These are phyloP conservation scores for Chaetothyriales sp. DNA, from an alignment of 2,329 filamentous ascomycete genomes.

Conservation along the genomic window DNA sequence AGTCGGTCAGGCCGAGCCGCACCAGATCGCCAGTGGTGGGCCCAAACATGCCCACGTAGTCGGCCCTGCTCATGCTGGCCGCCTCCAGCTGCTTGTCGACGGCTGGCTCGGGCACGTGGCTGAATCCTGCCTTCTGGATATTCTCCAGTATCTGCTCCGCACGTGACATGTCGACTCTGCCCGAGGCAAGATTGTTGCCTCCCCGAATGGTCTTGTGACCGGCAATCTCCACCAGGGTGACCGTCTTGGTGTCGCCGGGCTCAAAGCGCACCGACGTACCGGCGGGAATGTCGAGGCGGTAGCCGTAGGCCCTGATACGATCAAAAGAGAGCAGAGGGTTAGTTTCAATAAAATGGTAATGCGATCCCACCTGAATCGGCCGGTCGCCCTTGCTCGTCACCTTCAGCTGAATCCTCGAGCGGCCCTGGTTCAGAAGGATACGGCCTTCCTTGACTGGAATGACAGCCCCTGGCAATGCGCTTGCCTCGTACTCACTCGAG, in stretches of 20 bases:
- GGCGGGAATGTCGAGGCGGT: conserved; percentile 74
- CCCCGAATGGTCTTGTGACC: conserved; percentile 68
- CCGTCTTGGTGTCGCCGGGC: conserved; percentile 81
- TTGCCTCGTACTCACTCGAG: conserved; percentile 50
- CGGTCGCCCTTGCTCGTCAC: conserved; percentile 81
- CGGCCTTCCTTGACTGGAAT: conserved; percentile 53
- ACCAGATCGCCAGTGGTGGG: conserved; percentile 82
- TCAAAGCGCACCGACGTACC: conserved; percentile 90
- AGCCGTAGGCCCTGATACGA: conserved; percentile 67
- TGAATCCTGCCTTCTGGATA: conserved; percentile 61
- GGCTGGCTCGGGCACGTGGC: conserved; percentile 56
- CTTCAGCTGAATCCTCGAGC: conserved; percentile 57
- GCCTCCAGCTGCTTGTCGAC: conserved; percentile 42
- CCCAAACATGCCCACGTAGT: conserved; percentile 82
- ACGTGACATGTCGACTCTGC: conserved; percentile 51
- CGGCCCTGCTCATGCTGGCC: conserved; percentile 59
- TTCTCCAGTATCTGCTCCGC: conserved; percentile 52
- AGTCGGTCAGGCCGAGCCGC: conserved; percentile 64
- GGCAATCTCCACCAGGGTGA: conserved; percentile 76
- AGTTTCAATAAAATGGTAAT: conserved; percentile 94
- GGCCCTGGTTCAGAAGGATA: conserved; percentile 58
- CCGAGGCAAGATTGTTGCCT: conserved; percentile 67
- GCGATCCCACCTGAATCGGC: conserved; percentile 80
- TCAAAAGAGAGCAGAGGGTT: conserved; percentile 86
- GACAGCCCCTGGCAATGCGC: conserved; percentile 65